These are phyloP conservation scores for Pichia sp. DNA, from an alignment of 1,139 yeast genomes.

Conservation along the genomic window DNA sequence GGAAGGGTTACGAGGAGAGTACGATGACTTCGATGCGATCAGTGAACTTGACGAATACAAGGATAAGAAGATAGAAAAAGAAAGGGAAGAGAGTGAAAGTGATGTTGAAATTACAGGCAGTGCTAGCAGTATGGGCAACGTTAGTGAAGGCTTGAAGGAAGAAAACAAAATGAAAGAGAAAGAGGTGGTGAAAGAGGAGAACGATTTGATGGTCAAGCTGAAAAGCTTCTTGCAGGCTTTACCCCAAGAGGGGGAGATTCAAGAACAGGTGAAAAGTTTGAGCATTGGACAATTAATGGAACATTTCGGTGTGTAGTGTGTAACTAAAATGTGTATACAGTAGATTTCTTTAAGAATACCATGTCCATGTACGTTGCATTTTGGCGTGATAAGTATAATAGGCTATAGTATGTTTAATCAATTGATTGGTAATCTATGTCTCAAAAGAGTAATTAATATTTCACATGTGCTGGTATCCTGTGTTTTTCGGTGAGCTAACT, in stretches of 20 bases:
- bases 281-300: conserved; percentile 7
- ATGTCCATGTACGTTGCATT: too few species aligned
- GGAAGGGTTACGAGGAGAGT: neutral
- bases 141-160: conserved; percentile 5
- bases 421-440: too few species aligned
- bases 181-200: neutral
- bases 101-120: conserved; percentile 2
- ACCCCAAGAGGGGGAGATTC: conserved; percentile 5
- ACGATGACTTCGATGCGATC: conserved; percentile 3
- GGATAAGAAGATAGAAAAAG: neutral
- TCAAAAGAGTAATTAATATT: too few species aligned
- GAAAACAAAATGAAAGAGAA: neutral
- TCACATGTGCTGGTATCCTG: too few species aligned
- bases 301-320: conserved; percentile 1
- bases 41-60: conserved; percentile 6
- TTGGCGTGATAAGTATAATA: too few species aligned
- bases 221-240: conserved; percentile 3
- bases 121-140: neutral
- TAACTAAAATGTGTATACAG: neutral
- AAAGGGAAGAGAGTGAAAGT: neutral
- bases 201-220: conserved; percentile 1
- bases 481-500: too few species aligned
- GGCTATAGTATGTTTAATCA: too few species aligned
- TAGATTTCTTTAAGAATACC: neutral
- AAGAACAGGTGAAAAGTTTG: conserved; percentile 6